Base-by-base conservation (phyloP, 2,329 filamentous ascomycete genomes). In the Pyricularia sp. region DNA sequence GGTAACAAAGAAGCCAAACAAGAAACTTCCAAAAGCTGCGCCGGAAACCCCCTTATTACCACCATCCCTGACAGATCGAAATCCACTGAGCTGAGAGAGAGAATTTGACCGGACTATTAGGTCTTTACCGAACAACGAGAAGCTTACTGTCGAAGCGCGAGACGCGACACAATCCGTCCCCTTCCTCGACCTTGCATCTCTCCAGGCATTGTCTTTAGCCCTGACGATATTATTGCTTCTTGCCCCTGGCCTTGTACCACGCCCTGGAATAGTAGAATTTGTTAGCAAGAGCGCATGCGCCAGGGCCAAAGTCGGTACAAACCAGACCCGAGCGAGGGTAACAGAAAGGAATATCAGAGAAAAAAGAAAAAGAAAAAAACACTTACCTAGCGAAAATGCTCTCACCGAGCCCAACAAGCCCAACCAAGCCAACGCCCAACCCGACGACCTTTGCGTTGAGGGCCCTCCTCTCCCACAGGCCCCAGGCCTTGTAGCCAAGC, bases 401-500 rank as follows among this genome's bases (percentile, higher is more conserved):
- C 78, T 88, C 83, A 1, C 81, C 79, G 17, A 81, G 78, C 26
- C 83, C 84, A 2, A 87, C 82, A 6, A 79, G 77, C 3, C 82
- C 80, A 3, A 86, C 68, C 58, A 87, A 79, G 61, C 84, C 84
- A 12, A 83, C 77, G 4, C 86, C 86, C 0, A 86, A 69, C 23
- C 84, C 82, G 20, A 83, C 77, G 69, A 77, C 79, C 78, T 83
- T 80, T 82, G 83, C 85, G 72, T 78, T 79, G 67, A 88, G 76
- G 64, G 79, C 78, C 64, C 84, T 83, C 68, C 79, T 79, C 75
- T 87, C 83, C 73, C 86, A 86, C 71, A 87, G 78, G 7, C 81
- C 82, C 81, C 84, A 86, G 25, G 83, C 85, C 77, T 82, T 83
- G 78, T 84, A 85, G 58, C 85, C 84, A 14, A 87, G 76, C 76